Evolutionary conservation across 306 rosid genomes (phyloP).

Genomic region (Luffa aegyptiaca): DNA sequence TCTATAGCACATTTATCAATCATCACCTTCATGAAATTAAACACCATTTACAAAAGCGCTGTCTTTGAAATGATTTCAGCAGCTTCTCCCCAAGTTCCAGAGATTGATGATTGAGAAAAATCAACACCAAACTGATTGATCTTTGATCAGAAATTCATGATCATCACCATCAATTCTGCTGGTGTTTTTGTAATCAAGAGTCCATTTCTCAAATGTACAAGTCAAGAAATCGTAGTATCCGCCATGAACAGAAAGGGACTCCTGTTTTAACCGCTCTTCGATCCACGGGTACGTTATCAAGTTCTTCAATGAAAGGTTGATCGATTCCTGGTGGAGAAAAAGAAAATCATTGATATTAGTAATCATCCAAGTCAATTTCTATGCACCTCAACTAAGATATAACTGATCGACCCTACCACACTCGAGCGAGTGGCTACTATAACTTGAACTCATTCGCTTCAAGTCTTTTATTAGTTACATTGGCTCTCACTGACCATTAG

Average conservation of each 20-base stretch:
- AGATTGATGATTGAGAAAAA: neutral
- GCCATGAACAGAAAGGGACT: slow-evolving; percentile 53
- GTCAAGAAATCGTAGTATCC: slow-evolving; percentile 64
- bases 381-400: neutral
- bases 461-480: neutral
- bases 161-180: neutral
- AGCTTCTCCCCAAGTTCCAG: neutral
- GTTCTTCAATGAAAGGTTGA: slow-evolving; percentile 60
- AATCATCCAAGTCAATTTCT: neutral
- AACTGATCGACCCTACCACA: neutral
- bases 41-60: neutral
- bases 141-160: neutral
- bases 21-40: neutral
- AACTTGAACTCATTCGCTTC: neutral
- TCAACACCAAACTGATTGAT: neutral
- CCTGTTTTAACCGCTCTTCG: slow-evolving; percentile 49
- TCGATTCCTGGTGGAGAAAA: slow-evolving; percentile 47
- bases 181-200: slow-evolving; percentile 39
- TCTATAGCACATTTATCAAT: neutral
- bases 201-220: slow-evolving; percentile 90
- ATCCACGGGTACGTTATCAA: slow-evolving; percentile 80
- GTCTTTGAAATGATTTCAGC: neutral
- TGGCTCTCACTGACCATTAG: too few relatives aligned
- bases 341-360: neutral
- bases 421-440: too few relatives aligned